Conservation (phyloP, 495 filamentous ascomycete genomes). For the Darksidea phi region DNA sequence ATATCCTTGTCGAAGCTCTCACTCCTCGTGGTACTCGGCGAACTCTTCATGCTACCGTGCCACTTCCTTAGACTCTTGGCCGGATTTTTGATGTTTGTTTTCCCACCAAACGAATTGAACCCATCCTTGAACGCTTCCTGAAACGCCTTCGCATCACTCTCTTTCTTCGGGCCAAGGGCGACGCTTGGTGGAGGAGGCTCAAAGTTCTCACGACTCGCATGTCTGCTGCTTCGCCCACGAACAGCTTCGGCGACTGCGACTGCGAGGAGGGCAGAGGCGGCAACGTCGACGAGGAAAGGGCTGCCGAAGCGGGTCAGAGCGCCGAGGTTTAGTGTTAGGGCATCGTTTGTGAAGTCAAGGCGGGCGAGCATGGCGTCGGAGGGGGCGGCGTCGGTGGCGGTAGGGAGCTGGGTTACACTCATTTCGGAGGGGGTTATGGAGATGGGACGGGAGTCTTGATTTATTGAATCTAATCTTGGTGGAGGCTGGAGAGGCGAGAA, state of each 20-base stretch:
- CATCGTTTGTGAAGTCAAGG: slow-evolving; percentile 51
- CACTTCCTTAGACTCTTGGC: slow-evolving; percentile 23
- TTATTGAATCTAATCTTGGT: slow-evolving; percentile 2
- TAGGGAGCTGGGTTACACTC: slow-evolving; percentile 45
- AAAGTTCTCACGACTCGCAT: slow-evolving; percentile 19
- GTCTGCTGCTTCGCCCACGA: slow-evolving; percentile 10
- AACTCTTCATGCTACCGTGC: slow-evolving; percentile 12
- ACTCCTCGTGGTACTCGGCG: slow-evolving; percentile 2
- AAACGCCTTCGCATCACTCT: slow-evolving; percentile 21
- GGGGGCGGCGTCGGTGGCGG: slow-evolving; percentile 44
- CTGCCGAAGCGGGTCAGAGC: slow-evolving; percentile 52
- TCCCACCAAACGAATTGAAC: slow-evolving; percentile 25
- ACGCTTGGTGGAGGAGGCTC: slow-evolving; percentile 29
- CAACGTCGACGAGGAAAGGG: slow-evolving; percentile 74
- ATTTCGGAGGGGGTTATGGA: slow-evolving; percentile 30
- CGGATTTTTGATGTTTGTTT: slow-evolving; percentile 10
- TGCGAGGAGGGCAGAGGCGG: slow-evolving; percentile 64
- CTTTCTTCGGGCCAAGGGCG: slow-evolving; percentile 9
- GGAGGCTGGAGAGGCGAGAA: slow-evolving; percentile 24
- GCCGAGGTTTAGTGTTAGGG: slow-evolving; percentile 50
- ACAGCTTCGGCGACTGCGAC: slow-evolving; percentile 54
- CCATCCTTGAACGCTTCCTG: slow-evolving; percentile 31
- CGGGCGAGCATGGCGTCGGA: slow-evolving; percentile 49
- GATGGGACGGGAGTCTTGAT: slow-evolving; percentile 10
- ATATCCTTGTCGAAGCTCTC: slow-evolving; percentile 34